These are phyloP conservation scores for Capsella rubella DNA, from an alignment of 441 rosid species.

Conservation along the genomic window DNA sequence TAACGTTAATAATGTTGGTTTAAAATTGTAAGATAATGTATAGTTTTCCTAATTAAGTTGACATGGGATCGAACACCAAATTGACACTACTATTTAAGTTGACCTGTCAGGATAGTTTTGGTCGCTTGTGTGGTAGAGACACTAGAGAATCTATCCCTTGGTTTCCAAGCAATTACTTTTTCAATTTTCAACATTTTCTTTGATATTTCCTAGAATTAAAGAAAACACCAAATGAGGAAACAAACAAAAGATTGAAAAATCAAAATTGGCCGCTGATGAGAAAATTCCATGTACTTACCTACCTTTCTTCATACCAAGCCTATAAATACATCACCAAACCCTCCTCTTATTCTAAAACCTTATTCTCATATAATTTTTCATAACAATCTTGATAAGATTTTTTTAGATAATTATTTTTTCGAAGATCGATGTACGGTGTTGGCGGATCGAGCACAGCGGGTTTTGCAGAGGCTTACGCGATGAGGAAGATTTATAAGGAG, in stretches of 20 bases:
- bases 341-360: background rate
- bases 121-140: constrained; percentile 21
- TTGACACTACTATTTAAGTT: background rate
- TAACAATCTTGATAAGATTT: background rate
- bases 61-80: background rate
- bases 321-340: constrained; percentile 20
- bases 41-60: background rate
- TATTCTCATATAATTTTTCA: constrained; percentile 14
- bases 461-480: constrained; percentile 40
- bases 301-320: background rate
- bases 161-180: constrained; percentile 30
- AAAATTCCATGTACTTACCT: constrained; percentile 13
- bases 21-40: background rate
- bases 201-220: background rate
- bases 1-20: background rate
- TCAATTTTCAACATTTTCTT: constrained; percentile 18
- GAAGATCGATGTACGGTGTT: constrained; percentile 29
- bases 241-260: constrained; percentile 2
- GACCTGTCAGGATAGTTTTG: background rate
- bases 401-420: background rate
- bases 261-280: constrained; percentile 14
- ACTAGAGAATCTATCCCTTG: constrained; percentile 24
- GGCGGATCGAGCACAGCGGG: constrained; percentile 37
- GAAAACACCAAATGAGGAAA: constrained; percentile 1
- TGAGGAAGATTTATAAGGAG: constrained; percentile 37